phyloP scores from a whole-genome alignment of 306 rosid species.

The Trichosanthes cucumerina region DNA sequence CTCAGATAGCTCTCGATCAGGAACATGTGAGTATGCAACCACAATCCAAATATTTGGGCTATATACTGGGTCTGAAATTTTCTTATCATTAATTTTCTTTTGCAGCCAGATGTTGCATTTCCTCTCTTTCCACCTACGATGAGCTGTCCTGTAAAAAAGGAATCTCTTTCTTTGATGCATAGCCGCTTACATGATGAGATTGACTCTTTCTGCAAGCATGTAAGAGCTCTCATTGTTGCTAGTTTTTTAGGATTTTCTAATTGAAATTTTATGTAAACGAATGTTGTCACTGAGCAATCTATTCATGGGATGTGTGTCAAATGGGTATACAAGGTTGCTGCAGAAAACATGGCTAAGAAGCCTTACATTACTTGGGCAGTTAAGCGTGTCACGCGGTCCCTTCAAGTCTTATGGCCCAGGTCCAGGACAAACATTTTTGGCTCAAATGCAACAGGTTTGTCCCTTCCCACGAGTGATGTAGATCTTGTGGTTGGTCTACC shows the following conservation, averaged over 20 bases:
- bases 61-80: neutral
- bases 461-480: slow-evolving; percentile 97
- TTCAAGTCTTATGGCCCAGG: slow-evolving; percentile 96
- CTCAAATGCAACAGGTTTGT: slow-evolving; percentile 84
- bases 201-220: slow-evolving; percentile 72
- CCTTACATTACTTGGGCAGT: slow-evolving; percentile 91
- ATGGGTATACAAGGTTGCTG: slow-evolving; percentile 52
- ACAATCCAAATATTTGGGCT: neutral
- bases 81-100: slow-evolving; percentile 12
- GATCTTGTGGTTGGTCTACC: slow-evolving; percentile 93
- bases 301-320: slow-evolving; percentile 14
- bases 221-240: slow-evolving; percentile 12
- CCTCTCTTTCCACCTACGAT: slow-evolving; percentile 65
- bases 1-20: slow-evolving; percentile 86
- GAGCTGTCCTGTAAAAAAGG: slow-evolving; percentile 45
- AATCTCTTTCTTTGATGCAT: slow-evolving; percentile 56
- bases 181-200: slow-evolving; percentile 73
- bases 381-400: slow-evolving; percentile 85
- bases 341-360: slow-evolving; percentile 75
- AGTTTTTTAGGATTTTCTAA: neutral
- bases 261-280: slow-evolving; percentile 13
- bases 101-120: slow-evolving; percentile 86
- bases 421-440: slow-evolving; percentile 87
- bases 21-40: slow-evolving; percentile 55
- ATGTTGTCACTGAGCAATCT: slow-evolving; percentile 14